These are phyloP conservation scores for Ulmus americana DNA, from an alignment of 331 rosid species.

Conservation along the genomic window DNA sequence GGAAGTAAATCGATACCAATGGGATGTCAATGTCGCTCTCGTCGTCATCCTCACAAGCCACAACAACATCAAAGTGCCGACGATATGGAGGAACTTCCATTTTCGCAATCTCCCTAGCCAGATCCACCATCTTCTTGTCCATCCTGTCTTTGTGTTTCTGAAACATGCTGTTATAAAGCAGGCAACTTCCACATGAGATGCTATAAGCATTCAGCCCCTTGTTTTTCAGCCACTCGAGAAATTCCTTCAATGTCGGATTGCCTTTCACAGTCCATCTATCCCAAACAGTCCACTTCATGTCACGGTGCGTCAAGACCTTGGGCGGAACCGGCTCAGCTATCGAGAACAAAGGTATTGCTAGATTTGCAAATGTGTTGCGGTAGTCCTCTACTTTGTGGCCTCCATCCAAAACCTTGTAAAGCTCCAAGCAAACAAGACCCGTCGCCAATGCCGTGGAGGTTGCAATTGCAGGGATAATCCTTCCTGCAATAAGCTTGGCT, in stretches of 20 bases:
- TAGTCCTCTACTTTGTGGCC: slow-evolving; percentile 76
- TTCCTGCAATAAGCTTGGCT: slow-evolving; percentile 90
- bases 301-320: slow-evolving; percentile 63
- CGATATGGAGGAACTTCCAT: slow-evolving; percentile 69
- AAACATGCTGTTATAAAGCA: slow-evolving; percentile 75
- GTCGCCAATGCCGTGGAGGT: slow-evolving; percentile 96
- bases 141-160: slow-evolving; percentile 61
- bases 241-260: slow-evolving; percentile 74
- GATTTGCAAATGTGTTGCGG: slow-evolving; percentile 76
- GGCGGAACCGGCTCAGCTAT: slow-evolving; percentile 95
- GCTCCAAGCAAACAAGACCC: slow-evolving; percentile 88
- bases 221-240: slow-evolving; percentile 61
- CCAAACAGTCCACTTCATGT: slow-evolving; percentile 90
- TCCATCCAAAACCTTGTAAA: slow-evolving; percentile 81
- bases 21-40: slow-evolving; percentile 76
- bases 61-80: slow-evolving; percentile 70
- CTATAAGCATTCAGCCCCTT: slow-evolving; percentile 76
- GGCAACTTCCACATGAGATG: slow-evolving; percentile 74
- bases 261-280: slow-evolving; percentile 73
- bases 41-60: slow-evolving; percentile 79
- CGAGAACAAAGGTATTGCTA: slow-evolving; percentile 76
- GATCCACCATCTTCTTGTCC: slow-evolving; percentile 71
- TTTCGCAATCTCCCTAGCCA: slow-evolving; percentile 77
- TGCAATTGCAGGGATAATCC: slow-evolving; percentile 95
- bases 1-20: slow-evolving; percentile 62